phyloP scores from a whole-genome alignment of 257 asterid genomes.

The Salvia splendens region DNA sequence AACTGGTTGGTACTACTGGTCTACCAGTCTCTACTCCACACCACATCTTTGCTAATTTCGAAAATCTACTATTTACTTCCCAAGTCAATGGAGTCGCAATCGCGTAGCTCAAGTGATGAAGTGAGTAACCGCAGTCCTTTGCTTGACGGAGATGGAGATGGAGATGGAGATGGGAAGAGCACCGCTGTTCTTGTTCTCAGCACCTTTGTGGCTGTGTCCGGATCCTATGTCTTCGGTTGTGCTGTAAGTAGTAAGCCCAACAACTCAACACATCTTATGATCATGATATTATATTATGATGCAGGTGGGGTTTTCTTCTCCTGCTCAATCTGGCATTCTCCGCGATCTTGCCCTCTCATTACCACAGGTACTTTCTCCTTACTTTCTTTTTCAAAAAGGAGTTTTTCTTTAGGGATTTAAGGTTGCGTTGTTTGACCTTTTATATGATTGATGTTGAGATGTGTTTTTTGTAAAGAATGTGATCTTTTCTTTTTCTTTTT shows the following conservation, averaged over 20 bases:
- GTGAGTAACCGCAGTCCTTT: conserved; percentile 34
- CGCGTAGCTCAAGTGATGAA: conserved; percentile 25
- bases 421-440: no score
- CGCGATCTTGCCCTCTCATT: conserved; percentile 67
- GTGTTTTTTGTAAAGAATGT: no score
- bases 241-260: conserved; percentile 53
- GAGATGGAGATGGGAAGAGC: conserved; percentile 31
- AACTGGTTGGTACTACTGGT: no score
- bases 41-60: no score
- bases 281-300: background rate
- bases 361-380: conserved; percentile 50
- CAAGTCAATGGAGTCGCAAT: conserved; percentile 34
- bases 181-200: conserved; percentile 60
- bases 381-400: background rate
- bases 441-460: no score
- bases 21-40: no score
- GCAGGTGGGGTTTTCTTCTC: conserved; percentile 87
- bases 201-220: conserved; percentile 75
- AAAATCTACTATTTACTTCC: background rate
- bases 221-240: conserved; percentile 84
- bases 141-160: conserved; percentile 34
- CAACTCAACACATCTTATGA: no score
- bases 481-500: no score
- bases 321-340: conserved; percentile 79
- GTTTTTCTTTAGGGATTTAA: no score